Percentiles rank a stretch among this genome's conserved stretches.
phyloP scores from a whole-genome alignment of 2,329 filamentous ascomycete genomes.

The Aspergillus ustus region DNA sequence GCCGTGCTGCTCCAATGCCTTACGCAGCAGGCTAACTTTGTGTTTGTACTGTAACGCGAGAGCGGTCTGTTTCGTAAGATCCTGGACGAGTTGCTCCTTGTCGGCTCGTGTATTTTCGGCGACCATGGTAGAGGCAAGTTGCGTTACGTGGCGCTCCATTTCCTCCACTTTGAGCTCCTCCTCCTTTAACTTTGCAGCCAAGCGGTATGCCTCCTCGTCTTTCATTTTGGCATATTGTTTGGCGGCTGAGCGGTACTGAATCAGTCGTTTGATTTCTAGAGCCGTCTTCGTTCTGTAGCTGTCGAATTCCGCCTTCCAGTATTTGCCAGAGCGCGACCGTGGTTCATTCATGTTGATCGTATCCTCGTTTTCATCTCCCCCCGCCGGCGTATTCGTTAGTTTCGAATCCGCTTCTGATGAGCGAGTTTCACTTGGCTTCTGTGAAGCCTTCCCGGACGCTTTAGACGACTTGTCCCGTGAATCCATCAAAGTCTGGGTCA shows the following conservation, averaged over 20 bases:
- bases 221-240: slow-evolving; percentile 65
- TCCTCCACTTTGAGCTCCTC: slow-evolving; percentile 52
- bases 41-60: slow-evolving; percentile 51
- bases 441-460: slow-evolving; percentile 24
- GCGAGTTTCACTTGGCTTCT: slow-evolving; percentile 19
- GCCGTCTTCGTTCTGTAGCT: slow-evolving; percentile 62
- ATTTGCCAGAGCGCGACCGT: slow-evolving; percentile 61
- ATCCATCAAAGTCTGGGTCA: slow-evolving; percentile 47
- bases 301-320: slow-evolving; percentile 67
- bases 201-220: slow-evolving; percentile 58
- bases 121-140: slow-evolving; percentile 47
- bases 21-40: slow-evolving; percentile 43
- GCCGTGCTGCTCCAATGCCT: slow-evolving; percentile 44
- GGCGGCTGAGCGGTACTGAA: slow-evolving; percentile 62
- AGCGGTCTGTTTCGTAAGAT: slow-evolving; percentile 50
- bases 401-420: slow-evolving; percentile 20
- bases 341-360: slow-evolving; percentile 60
- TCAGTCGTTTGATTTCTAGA: slow-evolving; percentile 63
- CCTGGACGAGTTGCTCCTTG: slow-evolving; percentile 47
- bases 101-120: slow-evolving; percentile 35
- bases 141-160: slow-evolving; percentile 50
- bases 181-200: slow-evolving; percentile 57
- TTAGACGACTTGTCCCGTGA: slow-evolving; percentile 43
- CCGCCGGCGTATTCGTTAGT: slow-evolving; percentile 26
- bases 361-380: slow-evolving; percentile 46